These are phyloP conservation scores for Vinca minor DNA, from an alignment of 257 asterid species.

Conservation along the genomic window DNA sequence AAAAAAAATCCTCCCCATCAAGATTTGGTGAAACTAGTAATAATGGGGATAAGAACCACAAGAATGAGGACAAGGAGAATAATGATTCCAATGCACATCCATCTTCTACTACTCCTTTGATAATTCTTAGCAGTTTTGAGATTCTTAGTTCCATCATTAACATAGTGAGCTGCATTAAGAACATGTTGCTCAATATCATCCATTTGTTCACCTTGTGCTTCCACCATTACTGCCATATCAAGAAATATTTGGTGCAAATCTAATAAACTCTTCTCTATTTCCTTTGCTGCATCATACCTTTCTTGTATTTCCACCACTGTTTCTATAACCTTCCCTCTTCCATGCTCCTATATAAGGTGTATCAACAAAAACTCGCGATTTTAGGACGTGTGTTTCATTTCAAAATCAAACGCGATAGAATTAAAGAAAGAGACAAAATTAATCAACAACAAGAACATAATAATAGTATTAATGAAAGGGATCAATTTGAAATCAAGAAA, in stretches of 20 bases:
- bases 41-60: constrained; percentile 57
- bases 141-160: constrained; percentile 54
- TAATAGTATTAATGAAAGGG: neutral
- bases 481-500: too few species aligned
- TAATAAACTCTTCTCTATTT: constrained; percentile 76
- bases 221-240: constrained; percentile 97
- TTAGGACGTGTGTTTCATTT: too few species aligned
- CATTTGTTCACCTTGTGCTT: constrained; percentile 87
- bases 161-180: constrained; percentile 60
- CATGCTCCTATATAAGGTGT: constrained; percentile 50
- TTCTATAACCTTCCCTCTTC: constrained; percentile 73
- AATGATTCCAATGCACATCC: constrained; percentile 58
- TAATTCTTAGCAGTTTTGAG: constrained; percentile 64
- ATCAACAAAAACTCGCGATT: too few species aligned
- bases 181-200: constrained; percentile 88
- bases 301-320: constrained; percentile 86
- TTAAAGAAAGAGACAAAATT: too few species aligned
- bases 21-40: constrained; percentile 57
- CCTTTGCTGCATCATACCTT: constrained; percentile 68
- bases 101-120: constrained; percentile 74
- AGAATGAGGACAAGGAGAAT: constrained; percentile 56
- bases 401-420: too few species aligned
- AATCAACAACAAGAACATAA: too few species aligned
- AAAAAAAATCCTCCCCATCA: too few species aligned
- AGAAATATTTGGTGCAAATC: constrained; percentile 88